phyloP scores from a whole-genome alignment of 495 filamentous ascomycete genomes.

The Xylaria intraflava region DNA sequence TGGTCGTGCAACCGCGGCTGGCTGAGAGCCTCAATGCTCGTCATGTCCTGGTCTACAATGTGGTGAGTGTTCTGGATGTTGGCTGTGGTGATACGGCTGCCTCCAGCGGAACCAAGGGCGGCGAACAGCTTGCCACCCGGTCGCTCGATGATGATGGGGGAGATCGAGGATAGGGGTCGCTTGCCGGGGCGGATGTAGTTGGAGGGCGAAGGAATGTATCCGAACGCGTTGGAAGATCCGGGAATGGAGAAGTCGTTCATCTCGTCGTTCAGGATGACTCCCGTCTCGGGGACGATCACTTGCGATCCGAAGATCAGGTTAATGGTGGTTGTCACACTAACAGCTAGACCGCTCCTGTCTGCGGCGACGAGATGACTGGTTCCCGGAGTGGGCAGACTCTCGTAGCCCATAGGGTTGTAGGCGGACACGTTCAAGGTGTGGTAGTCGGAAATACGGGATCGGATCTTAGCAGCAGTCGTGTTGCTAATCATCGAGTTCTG shows the following conservation, averaged over 20 bases:
- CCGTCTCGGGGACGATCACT: constrained; percentile 69
- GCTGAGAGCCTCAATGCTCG: constrained; percentile 54
- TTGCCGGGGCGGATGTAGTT: constrained; percentile 82
- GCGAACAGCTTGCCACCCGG: constrained; percentile 61
- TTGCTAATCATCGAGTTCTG: constrained; percentile 58
- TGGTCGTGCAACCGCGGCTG: constrained; percentile 76
- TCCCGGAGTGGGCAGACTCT: constrained; percentile 58
- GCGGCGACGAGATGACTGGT: constrained; percentile 62
- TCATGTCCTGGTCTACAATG: constrained; percentile 59
- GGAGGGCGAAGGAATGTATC: constrained; percentile 67
- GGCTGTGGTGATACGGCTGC: constrained; percentile 80
- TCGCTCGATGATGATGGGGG: constrained; percentile 66
- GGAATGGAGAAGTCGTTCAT: constrained; percentile 94
- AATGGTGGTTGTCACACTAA: constrained; percentile 66
- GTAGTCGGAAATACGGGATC: constrained; percentile 59
- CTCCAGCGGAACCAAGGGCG: constrained; percentile 72
- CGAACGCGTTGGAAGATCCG: constrained; percentile 66
- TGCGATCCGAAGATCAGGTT: constrained; percentile 71
- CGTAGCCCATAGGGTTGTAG: constrained; percentile 58
- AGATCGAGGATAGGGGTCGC: constrained; percentile 72
- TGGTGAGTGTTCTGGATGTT: constrained; percentile 72
- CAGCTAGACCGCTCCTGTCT: constrained; percentile 58
- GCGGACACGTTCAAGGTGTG: constrained; percentile 56
- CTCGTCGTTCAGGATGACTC: constrained; percentile 84
- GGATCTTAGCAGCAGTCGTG: constrained; percentile 50